Base-by-base conservation (phyloP, 371 early-diverging fungal species). In the Chytridium lagenaria region DNA sequence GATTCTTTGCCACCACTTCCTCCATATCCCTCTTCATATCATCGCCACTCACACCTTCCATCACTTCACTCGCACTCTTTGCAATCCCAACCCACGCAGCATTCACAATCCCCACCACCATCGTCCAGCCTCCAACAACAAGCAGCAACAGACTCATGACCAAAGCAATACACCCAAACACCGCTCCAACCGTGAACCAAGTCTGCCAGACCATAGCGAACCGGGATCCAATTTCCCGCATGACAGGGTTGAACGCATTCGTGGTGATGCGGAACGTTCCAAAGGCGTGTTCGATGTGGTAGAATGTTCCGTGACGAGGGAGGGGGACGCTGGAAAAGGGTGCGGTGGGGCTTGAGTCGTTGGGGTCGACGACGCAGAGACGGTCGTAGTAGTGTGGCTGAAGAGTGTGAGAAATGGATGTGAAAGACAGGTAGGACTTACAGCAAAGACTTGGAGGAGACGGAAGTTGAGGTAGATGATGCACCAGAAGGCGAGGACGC, bases 121-220 rank as follows among this genome's bases (percentile, higher is more conserved):
- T 55, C 22, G 57, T 30, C 30, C 26, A 19, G 7, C 57, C 36
- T 10, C 69, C 69, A 39, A 1, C 88, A 16, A 36, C 87, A 75
- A 91, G 83, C 44, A 90, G 79, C n/a, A 74, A 69, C 61, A 85
- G 73, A 1, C 90, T 87, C 3, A 78, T 74, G 5, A 83, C 73
- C 89, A 91, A 86, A 26, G 83, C 73, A 5, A 84, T 1, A 19
- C 82, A 49, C 23, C 86, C 90, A 1, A 86, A 83, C 0, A 81
- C 38, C 0, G 84, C 86, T 5, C 91, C 91, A 1, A 85, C 40
- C 2, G 79, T 79, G 74, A 90, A 91, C 90, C 90, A 90, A 2
- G 84, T 37, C 15, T 83, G 72, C 90, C 90, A 91, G 57, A 91
- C 87, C 0, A 67, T 68, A 15, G 90, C 88, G 1, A 85, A 72